Evolutionary conservation across 2,329 filamentous ascomycete genomes (phyloP).

Genomic region (Fusarium agapanthi): DNA sequence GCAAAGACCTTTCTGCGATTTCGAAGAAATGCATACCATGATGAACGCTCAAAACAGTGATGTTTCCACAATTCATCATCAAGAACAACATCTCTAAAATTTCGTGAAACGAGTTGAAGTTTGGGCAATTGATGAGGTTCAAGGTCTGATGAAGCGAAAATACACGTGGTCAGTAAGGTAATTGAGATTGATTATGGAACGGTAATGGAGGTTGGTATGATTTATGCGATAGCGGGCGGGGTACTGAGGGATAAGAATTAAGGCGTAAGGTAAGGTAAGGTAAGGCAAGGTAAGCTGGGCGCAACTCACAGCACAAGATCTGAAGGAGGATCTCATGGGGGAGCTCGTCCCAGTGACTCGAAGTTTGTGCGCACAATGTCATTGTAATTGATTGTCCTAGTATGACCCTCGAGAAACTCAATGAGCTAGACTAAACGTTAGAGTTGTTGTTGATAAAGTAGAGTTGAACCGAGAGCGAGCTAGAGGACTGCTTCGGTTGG

Average conservation of each 20-base stretch:
- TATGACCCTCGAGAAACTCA: not conserved
- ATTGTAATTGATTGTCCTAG: constrained; percentile 32
- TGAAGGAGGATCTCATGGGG: constrained; percentile 72
- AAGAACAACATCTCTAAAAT: constrained; percentile 72
- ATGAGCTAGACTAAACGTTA: not conserved
- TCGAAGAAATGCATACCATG: constrained; percentile 69
- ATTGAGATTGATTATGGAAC: not conserved
- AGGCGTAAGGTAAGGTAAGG: not conserved
- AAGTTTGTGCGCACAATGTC: constrained; percentile 34
- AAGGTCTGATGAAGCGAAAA: constrained; percentile 42
- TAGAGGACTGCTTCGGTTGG: not conserved
- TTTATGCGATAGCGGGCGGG: constrained; percentile 28
- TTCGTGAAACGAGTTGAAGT: constrained; percentile 74
- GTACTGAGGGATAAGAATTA: constrained; percentile 30
- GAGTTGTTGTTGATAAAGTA: not conserved
- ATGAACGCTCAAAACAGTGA: constrained; percentile 76
- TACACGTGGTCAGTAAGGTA: constrained; percentile 33
- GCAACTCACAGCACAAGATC: constrained; percentile 66
- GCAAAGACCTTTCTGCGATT: constrained; percentile 46
- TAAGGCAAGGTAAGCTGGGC: not conserved
- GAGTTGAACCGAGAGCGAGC: not conserved
- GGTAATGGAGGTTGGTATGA: not conserved
- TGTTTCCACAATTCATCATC: constrained; percentile 81
- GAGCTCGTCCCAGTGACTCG: constrained; percentile 56
- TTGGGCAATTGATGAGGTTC: constrained; percentile 60